Evolutionary conservation across 805 yeast species (phyloP), one percentile per base, ranked within the genome.

Genomic region (Ogataea methylovora): DNA sequence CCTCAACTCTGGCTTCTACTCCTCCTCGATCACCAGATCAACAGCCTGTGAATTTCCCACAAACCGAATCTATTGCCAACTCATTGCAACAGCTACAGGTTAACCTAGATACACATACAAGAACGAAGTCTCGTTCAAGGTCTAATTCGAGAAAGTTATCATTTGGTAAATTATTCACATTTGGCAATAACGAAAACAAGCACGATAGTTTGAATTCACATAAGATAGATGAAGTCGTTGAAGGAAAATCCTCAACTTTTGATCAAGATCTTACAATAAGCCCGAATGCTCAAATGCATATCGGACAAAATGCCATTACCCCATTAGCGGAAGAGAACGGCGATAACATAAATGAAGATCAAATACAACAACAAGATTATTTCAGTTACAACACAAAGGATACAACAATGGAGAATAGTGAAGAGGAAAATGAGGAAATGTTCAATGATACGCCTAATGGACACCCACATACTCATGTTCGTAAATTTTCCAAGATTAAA

Each of bases 131-230:
- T 12, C 45, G 70, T 38, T 52, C 66, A 4, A 47, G 72, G 33
- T 65, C 71, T 10, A 53, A 62, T 38, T 65, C 71, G 1, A 46
- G 56, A 23, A 53, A 56, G 25, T 32, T 54, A 20, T 52, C 60
- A 7, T 45, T 67, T 14, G 59, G 65, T 2, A 56, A 61, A 33
- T 44, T 67, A 13, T 59, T 67, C 40, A 56, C 53, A 31, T 63
- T 65, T 43, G 67, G 62, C 10, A 30, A 13, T 20, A 34, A 33
- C 27, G 33, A 18, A 14, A 32, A 22, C 15, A 35, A 14, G 24
- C 22, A 17, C 14, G 34, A 24, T 17, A 24, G 28, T 25, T 15
- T 29, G 33, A 4, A 27, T 33, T 32, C 33, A 3, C 32, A 22
- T 23, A 30, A 15, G 13, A 30, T 30, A 4, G 32, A 30, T 10